These are phyloP conservation scores for Stephania japonica DNA, from an alignment of 164 flowering plant species.

Conservation along the genomic window DNA sequence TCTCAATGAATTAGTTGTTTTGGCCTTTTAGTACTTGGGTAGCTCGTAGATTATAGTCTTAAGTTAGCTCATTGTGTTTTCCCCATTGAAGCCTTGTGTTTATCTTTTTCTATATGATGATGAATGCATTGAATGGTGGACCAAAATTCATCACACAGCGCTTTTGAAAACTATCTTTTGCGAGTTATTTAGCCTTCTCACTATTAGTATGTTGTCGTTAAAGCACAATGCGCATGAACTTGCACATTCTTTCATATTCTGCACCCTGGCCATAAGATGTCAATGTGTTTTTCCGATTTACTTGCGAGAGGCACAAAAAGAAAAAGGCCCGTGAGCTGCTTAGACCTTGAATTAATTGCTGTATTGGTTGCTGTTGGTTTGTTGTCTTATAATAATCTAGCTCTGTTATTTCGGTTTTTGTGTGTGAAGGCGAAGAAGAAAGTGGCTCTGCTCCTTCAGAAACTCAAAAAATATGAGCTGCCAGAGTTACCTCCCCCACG, in stretches of 20 bases:
- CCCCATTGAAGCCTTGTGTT: too few species aligned
- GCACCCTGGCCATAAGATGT: not conserved
- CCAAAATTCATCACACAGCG: too few species aligned
- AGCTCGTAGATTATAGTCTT: too few species aligned
- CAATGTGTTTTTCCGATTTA: not conserved
- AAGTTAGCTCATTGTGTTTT: too few species aligned
- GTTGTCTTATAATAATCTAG: not conserved
- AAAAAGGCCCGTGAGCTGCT: not conserved
- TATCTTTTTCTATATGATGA: too few species aligned
- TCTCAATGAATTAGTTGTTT: too few species aligned
- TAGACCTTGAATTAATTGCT: not conserved
- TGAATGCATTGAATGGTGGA: too few species aligned
- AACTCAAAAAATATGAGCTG: constrained; percentile 92
- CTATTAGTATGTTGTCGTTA: too few species aligned
- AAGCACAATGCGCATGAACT: too few species aligned
- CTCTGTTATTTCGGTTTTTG: not conserved
- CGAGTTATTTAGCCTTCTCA: too few species aligned
- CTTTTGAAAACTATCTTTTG: too few species aligned
- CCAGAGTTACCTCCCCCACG: constrained; percentile 85
- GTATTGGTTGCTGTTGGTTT: not conserved
- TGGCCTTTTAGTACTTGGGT: too few species aligned
- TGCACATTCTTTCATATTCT: not conserved
- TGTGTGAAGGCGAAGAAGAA: constrained; percentile 88
- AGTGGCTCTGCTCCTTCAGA: constrained; percentile 86
- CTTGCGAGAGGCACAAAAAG: not conserved